Conservation (phyloP, 176 grass and related monocot genomes). For the Coix lacrymajobi region DNA sequence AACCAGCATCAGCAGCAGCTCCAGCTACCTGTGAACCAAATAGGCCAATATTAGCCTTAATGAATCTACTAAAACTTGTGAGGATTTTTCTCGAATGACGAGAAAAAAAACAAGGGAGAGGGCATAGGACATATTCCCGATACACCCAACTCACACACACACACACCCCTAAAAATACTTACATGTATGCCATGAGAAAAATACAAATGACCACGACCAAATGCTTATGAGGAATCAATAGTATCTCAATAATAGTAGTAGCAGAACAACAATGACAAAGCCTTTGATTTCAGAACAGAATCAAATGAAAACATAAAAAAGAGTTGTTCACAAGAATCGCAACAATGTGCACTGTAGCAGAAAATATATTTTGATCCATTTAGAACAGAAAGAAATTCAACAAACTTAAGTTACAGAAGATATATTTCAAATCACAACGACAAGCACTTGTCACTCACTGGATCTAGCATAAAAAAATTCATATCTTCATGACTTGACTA, state of each 20-base stretch:
- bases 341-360: background rate
- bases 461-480: background rate
- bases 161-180: background rate
- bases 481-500: background rate
- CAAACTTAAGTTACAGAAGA: background rate
- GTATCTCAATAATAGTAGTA: background rate
- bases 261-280: background rate
- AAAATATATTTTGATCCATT: background rate
- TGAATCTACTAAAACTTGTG: background rate
- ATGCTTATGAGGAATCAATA: background rate
- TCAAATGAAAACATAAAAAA: background rate
- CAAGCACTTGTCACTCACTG: background rate
- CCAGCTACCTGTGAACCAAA: slow-evolving; percentile 51
- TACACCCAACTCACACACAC: background rate
- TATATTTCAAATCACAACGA: background rate
- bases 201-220: background rate
- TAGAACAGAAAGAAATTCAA: background rate
- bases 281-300: background rate
- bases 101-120: background rate
- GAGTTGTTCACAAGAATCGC: background rate
- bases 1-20: slow-evolving; percentile 60
- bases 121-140: background rate
- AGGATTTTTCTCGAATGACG: background rate
- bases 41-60: background rate
- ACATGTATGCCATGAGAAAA: background rate